These are phyloP conservation scores for Capronia epimyces DNA, from an alignment of 2,329 filamentous ascomycete genomes.

Conservation along the genomic window DNA sequence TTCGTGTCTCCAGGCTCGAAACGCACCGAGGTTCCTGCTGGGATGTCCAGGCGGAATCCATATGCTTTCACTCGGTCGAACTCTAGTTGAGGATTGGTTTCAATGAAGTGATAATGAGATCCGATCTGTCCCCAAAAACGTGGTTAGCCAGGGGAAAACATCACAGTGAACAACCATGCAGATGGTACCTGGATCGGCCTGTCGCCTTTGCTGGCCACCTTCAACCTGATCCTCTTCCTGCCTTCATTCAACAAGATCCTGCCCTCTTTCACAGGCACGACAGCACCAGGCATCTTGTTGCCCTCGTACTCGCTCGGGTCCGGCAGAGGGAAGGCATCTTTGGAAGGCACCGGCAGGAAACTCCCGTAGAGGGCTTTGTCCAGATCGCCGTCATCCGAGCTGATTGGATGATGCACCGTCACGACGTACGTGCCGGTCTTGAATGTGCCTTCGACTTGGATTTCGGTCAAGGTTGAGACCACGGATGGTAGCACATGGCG, in stretches of 20 bases:
- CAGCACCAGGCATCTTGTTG: constrained; percentile 69
- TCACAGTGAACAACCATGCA: not conserved
- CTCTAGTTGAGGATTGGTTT: constrained; percentile 82
- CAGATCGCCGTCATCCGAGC: constrained; percentile 77
- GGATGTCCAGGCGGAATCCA: constrained; percentile 80
- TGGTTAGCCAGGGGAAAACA: not conserved
- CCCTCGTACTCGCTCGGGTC: constrained; percentile 61
- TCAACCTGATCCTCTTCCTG: constrained; percentile 65
- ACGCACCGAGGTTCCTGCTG: constrained; percentile 83
- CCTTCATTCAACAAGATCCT: constrained; percentile 67
- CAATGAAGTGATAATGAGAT: constrained; percentile 93
- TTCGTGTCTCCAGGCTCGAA: constrained; percentile 92
- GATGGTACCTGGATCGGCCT: constrained; percentile 71
- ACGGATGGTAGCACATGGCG: constrained; percentile 86
- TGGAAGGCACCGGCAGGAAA: constrained; percentile 73
- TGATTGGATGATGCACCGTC: constrained; percentile 86
- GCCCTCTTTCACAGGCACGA: constrained; percentile 64
- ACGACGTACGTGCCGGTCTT: constrained; percentile 86
- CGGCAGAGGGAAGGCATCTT: constrained; percentile 61
- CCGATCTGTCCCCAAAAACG: constrained; percentile 52
- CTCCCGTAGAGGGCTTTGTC: constrained; percentile 84
- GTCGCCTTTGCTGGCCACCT: constrained; percentile 80
- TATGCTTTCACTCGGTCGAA: constrained; percentile 82
- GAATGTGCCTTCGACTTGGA: constrained; percentile 94
- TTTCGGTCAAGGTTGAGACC: constrained; percentile 67